Percentiles rank a stretch among this genome's conserved stretches.
Conservation (phyloP, 495 filamentous ascomycete species). For the Hypoxylon lenormandii region DNA sequence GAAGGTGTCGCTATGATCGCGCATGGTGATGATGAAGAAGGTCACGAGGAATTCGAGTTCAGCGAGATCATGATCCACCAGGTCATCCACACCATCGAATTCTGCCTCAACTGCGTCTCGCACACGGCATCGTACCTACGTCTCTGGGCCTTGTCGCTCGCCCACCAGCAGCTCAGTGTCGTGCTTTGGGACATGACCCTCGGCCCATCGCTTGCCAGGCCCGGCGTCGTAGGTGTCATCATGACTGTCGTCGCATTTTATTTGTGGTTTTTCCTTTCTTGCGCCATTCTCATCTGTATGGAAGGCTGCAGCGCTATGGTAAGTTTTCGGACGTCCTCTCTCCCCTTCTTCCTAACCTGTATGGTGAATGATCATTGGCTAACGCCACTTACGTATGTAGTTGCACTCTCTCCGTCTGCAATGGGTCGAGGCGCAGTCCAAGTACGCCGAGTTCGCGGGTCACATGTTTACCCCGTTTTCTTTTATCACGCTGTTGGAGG, state of each 20-base stretch:
- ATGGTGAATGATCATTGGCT: constrained; percentile 11
- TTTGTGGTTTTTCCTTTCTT: constrained; percentile 86
- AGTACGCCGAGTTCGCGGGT: constrained; percentile 97
- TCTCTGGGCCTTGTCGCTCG: constrained; percentile 96
- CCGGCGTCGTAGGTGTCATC: constrained; percentile 76
- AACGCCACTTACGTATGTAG: constrained; percentile 30
- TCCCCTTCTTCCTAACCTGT: too few relatives aligned
- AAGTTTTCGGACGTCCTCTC: constrained; percentile 51
- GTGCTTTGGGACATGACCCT: constrained; percentile 98
- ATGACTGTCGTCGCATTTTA: constrained; percentile 83
- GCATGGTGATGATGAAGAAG: constrained; percentile 78
- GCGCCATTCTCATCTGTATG: constrained; percentile 75
- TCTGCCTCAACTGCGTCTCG: constrained; percentile 98
- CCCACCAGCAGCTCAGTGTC: constrained; percentile 95
- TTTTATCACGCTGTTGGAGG: constrained; percentile 87
- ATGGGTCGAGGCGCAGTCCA: constrained; percentile 99
- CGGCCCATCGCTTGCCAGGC: constrained; percentile 73
- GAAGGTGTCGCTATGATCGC: constrained; percentile 93
- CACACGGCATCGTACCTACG: constrained; percentile 99
- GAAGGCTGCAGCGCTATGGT: constrained; percentile 65
- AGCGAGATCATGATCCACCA: constrained; percentile 97
- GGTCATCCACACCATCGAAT: constrained; percentile 99
- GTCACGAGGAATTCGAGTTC: constrained; percentile 97
- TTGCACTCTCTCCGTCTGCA: constrained; percentile 94
- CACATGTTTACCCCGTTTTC: constrained; percentile 92